phyloP scores from a whole-genome alignment of 768 basidiomycete genomes.

The Lepiota brunneoincarnata region DNA sequence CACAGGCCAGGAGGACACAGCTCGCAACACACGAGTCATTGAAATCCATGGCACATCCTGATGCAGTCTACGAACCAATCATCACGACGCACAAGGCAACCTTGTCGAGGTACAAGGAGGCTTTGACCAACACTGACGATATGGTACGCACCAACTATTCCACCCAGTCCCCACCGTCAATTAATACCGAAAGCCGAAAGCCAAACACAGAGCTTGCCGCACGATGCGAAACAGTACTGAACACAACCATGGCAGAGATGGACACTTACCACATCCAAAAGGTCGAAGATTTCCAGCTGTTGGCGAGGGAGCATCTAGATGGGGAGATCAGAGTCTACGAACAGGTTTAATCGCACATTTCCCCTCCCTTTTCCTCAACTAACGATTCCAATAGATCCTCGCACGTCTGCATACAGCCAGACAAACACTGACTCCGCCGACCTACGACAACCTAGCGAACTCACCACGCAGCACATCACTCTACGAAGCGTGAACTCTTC shows the following conservation, averaged over 20 bases:
- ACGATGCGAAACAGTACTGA: conserved; percentile 85
- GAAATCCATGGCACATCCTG: conserved; percentile 75
- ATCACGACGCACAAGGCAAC: conserved; percentile 77
- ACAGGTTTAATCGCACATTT: conserved; percentile 38
- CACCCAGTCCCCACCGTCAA: not conserved
- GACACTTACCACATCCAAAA: conserved; percentile 77
- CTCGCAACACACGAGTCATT: conserved; percentile 73
- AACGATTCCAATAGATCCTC: conserved; percentile 43
- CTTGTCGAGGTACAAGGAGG: conserved; percentile 60
- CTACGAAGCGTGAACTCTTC: conserved; percentile 67
- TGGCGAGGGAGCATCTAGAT: conserved; percentile 70
- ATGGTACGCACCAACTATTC: conserved; percentile 6
- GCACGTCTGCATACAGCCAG: conserved; percentile 57
- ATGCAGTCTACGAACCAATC: conserved; percentile 68
- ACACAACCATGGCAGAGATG: conserved; percentile 87
- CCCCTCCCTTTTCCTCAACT: not conserved
- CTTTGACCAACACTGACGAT: conserved; percentile 23
- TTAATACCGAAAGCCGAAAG: conserved; percentile 25
- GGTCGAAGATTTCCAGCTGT: conserved; percentile 57
- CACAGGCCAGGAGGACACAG: conserved; percentile 70
- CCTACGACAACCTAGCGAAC: conserved; percentile 44
- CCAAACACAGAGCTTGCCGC: conserved; percentile 62
- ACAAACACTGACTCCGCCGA: conserved; percentile 45
- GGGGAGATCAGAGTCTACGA: conserved; percentile 77
- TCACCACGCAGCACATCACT: conserved; percentile 64